phyloP scores from a whole-genome alignment of 192 early-diverging fungal genomes.

The Linnemannia schmuckeri region DNA sequence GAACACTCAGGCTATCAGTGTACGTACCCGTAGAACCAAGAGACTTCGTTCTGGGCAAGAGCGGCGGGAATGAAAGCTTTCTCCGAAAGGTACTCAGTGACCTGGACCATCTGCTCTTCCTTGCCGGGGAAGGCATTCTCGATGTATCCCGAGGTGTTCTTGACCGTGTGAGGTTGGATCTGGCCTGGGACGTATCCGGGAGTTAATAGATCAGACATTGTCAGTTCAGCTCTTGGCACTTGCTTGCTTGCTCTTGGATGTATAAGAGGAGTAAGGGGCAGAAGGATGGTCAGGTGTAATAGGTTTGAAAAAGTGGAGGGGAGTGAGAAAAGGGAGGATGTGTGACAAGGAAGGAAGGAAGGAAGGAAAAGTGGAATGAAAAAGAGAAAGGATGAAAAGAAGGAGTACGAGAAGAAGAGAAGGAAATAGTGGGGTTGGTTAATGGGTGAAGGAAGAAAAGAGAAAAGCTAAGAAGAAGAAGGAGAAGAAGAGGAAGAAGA shows the following conservation, averaged over 20 bases:
- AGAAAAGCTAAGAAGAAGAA: not conserved
- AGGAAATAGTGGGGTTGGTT: not conserved
- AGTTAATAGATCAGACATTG: constrained; percentile 29
- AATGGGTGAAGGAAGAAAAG: not conserved
- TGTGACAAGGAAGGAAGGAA: not conserved
- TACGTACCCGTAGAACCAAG: constrained; percentile 94
- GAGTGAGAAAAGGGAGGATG: not conserved
- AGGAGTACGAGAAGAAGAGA: not conserved
- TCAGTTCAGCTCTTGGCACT: not conserved
- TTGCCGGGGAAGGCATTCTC: constrained; percentile 93
- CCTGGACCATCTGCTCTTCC: constrained; percentile 90
- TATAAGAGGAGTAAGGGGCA: not conserved
- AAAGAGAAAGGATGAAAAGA: not conserved
- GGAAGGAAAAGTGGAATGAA: not conserved
- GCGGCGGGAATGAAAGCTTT: constrained; percentile 92
- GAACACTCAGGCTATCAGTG: not conserved
- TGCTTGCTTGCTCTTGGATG: not conserved
- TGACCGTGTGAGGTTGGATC: constrained; percentile 51
- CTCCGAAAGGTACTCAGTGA: constrained; percentile 85
- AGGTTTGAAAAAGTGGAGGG: not conserved
- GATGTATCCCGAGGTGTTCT: constrained; percentile 75
- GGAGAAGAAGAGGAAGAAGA: too few relatives aligned
- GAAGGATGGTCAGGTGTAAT: not conserved
- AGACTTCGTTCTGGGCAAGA: constrained; percentile 89
- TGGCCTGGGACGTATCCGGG: constrained; percentile 30